Conservation (phyloP, 2,329 filamentous ascomycete species). For the Blastomyces gilchristii region DNA sequence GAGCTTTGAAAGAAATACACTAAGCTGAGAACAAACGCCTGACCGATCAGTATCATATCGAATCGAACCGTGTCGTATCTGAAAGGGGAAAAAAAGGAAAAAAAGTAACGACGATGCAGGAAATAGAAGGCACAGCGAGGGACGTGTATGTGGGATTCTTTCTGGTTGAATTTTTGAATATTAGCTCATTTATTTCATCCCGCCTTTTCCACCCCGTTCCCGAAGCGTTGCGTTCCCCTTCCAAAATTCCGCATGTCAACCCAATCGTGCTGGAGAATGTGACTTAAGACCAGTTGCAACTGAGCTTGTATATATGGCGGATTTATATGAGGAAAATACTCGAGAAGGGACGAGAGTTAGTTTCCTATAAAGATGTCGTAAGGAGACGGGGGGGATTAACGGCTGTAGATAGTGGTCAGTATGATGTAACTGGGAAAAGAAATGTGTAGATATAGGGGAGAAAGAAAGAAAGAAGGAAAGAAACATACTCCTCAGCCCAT, state of each 20-base stretch:
- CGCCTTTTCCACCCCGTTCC: neutral
- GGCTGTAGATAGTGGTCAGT: neutral
- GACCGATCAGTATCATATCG: neutral
- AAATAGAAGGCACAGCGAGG: neutral
- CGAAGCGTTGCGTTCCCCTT: neutral
- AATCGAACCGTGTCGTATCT: neutral
- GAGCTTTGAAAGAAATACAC: neutral
- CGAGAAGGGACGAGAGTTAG: neutral
- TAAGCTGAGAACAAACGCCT: neutral
- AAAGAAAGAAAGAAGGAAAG: neutral
- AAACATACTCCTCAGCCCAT: slow-evolving; percentile 67
- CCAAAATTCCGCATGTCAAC: neutral
- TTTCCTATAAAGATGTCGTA: neutral
- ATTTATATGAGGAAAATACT: neutral
- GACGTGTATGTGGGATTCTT: neutral
- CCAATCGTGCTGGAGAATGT: neutral
- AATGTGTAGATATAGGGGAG: neutral
- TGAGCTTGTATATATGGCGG: neutral
- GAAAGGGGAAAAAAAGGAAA: neutral
- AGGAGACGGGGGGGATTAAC: neutral
- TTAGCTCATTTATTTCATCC: neutral
- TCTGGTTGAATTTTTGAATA: neutral
- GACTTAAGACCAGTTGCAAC: neutral
- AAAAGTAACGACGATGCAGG: neutral
- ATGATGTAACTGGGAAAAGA: slow-evolving; percentile 8